These are phyloP conservation scores for Zygotorulaspora florentina DNA, from an alignment of 805 yeast species.

Conservation along the genomic window DNA sequence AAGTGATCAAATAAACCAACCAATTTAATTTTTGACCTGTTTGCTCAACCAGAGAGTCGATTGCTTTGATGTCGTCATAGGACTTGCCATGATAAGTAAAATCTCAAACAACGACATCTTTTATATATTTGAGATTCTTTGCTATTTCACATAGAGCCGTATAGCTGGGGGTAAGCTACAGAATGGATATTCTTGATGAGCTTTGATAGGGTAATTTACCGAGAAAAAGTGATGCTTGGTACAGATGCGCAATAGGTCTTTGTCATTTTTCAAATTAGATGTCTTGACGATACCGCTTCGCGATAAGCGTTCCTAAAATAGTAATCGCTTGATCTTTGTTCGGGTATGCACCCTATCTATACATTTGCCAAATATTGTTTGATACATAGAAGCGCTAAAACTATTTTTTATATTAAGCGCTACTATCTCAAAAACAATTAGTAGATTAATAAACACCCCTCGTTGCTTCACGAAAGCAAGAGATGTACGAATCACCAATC, in stretches of 20 bases:
- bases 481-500: conserved; percentile 10
- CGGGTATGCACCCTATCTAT: conserved; percentile 6
- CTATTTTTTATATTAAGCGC: not conserved
- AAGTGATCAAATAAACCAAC: not conserved
- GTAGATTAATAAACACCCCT: no score
- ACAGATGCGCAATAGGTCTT: not conserved
- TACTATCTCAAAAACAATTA: not conserved
- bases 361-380: not conserved
- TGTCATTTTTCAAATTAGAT: not conserved
- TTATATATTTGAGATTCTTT: not conserved
- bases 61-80: not conserved
- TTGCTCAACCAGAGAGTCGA: not conserved
- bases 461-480: no score
- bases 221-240: conserved; percentile 1
- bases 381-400: no score
- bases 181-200: no score
- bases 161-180: no score
- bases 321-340: not conserved
- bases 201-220: conserved; percentile 5
- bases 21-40: not conserved
- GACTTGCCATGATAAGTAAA: not conserved
- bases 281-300: not conserved
- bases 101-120: not conserved
- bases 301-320: not conserved
- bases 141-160: not conserved